Evolutionary conservation across 495 filamentous ascomycete genomes (phyloP).

Genomic region (Aspergillus conjunctus): DNA sequence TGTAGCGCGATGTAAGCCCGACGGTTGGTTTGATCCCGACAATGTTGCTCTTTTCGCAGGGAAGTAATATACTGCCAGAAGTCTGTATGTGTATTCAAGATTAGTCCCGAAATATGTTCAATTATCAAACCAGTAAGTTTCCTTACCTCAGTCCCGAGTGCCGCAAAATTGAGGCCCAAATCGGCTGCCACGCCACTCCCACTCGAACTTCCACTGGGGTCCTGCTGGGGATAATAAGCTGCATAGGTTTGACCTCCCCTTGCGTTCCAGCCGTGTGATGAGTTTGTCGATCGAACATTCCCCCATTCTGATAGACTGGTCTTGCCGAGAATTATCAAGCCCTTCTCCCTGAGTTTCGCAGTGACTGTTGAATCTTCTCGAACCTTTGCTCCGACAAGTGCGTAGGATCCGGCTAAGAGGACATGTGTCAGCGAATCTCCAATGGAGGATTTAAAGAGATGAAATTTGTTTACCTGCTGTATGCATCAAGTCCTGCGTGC

Average conservation of each 20-base stretch:
- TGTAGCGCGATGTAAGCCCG: conserved; percentile 62
- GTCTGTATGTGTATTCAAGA: conserved; percentile 35
- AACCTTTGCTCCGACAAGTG: conserved; percentile 54
- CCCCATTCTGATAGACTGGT: conserved; percentile 59
- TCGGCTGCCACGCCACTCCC: conserved; percentile 53
- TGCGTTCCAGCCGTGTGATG: conserved; percentile 58
- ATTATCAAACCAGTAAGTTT: neutral
- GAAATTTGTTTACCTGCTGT: conserved; percentile 46
- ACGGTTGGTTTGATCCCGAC: conserved; percentile 71
- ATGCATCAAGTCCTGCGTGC: conserved; percentile 64
- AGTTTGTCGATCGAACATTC: conserved; percentile 50
- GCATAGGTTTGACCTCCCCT: conserved; percentile 53
- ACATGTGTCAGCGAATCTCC: conserved; percentile 6
- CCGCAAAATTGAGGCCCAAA: conserved; percentile 51
- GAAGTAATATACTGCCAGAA: conserved; percentile 55
- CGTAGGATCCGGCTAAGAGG: conserved; percentile 55
- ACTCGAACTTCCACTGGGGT: conserved; percentile 57
- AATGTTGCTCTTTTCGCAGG: conserved; percentile 55
- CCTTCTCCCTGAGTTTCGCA: conserved; percentile 50
- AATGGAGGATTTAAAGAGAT: conserved; percentile 22
- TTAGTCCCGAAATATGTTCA: conserved; percentile 3
- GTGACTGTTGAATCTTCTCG: conserved; percentile 49
- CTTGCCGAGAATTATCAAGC: conserved; percentile 58
- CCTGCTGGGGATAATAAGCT: conserved; percentile 53
- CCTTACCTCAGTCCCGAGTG: conserved; percentile 53